Conservation (phyloP, 192 early-diverging fungal species). For the Coemansia sp. region DNA sequence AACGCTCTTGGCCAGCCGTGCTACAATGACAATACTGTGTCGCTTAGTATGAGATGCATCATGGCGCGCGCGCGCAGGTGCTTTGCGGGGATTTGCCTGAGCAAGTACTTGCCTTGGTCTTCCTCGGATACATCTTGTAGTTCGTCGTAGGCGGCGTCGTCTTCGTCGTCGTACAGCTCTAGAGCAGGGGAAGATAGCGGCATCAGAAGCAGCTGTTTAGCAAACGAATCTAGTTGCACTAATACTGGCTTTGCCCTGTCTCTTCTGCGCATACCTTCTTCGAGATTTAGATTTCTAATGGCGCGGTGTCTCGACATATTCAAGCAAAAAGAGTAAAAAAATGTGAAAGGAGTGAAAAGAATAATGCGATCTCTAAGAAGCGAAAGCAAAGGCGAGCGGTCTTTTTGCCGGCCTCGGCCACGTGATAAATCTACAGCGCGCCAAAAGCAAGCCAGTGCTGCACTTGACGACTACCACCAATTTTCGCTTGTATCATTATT, state of each 20-base stretch:
- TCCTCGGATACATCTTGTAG: constrained; percentile 54
- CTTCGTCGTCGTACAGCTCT: constrained; percentile 54
- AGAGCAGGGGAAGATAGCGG: not conserved
- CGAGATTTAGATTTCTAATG: constrained; percentile 44
- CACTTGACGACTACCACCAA: too few relatives aligned
- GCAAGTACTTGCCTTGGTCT: constrained; percentile 26
- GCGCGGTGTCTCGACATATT: constrained; percentile 56
- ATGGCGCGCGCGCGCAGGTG: too few relatives aligned
- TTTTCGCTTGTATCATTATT: too few relatives aligned
- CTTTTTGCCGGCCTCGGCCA: not conserved
- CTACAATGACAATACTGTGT: too few relatives aligned
- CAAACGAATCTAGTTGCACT: too few relatives aligned
- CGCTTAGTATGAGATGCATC: too few relatives aligned
- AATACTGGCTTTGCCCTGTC: not conserved
- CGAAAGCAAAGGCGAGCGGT: too few relatives aligned
- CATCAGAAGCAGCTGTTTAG: not conserved
- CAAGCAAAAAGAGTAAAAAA: not conserved
- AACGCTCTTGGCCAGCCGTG: constrained; percentile 59
- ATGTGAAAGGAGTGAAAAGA: not conserved
- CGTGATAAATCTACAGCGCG: not conserved
- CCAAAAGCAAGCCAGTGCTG: constrained; percentile 7
- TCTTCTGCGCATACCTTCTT: constrained; percentile 33
- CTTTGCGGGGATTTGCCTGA: not conserved
- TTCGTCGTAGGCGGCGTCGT: constrained; percentile 36
- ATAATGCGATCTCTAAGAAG: not conserved